A percentile compares a stretch with the other conserved stretches of the same genome.
These are phyloP conservation scores for Phytophthora cactorum DNA, from an alignment of 352 stramenopile species.

Conservation along the genomic window DNA sequence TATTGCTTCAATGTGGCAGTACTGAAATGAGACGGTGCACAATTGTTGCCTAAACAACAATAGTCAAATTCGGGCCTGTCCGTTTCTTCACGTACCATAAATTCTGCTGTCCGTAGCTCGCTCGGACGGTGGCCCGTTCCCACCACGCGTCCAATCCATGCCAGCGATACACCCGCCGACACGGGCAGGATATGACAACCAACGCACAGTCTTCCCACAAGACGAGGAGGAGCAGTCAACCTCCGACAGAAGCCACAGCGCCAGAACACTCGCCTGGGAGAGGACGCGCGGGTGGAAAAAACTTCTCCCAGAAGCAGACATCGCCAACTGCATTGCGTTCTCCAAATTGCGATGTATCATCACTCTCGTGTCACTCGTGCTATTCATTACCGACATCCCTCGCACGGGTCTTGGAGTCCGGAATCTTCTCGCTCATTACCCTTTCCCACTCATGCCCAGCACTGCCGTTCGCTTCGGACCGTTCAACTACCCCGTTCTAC, in stretches of 20 bases:
- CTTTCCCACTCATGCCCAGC: conserved; percentile 30
- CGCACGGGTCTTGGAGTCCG: conserved; percentile 48
- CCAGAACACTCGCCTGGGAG: conserved; percentile 1
- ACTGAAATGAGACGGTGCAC: neutral
- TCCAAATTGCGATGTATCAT: conserved; percentile 42
- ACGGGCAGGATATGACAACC: neutral
- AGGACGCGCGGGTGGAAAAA: conserved; percentile 16
- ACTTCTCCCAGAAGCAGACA: conserved; percentile 31
- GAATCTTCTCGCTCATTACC: conserved; percentile 34
- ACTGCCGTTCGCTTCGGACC: conserved; percentile 48
- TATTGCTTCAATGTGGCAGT: too few species aligned
- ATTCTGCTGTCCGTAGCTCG: neutral
- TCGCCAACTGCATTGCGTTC: conserved; percentile 33
- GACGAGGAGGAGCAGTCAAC: neutral
- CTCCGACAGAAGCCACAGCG: neutral
- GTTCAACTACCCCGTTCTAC: conserved; percentile 52
- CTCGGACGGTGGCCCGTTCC: neutral
- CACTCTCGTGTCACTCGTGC: conserved; percentile 41
- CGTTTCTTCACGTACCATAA: conserved; percentile 3
- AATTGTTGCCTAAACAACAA: too few species aligned
- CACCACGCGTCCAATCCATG: conserved; percentile 4
- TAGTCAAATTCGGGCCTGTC: conserved; percentile 4
- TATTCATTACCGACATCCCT: conserved; percentile 58
- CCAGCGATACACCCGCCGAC: neutral
- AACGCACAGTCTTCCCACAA: neutral